phyloP scores from a whole-genome alignment of 2,329 filamentous ascomycete species.

The Claviceps sorghi region DNA sequence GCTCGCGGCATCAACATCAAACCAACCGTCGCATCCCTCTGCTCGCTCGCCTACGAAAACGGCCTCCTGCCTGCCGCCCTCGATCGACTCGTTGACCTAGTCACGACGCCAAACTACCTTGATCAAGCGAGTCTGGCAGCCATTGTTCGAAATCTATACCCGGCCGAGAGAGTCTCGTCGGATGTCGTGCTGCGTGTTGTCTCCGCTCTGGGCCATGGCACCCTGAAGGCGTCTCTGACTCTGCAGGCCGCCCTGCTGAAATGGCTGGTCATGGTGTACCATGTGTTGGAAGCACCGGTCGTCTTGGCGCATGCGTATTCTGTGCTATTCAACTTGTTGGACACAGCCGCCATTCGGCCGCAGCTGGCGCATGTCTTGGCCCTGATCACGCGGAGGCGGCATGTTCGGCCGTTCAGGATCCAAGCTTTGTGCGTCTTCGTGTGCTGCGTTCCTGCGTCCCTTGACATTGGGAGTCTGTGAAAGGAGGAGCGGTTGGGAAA shows the following conservation, averaged over 20 bases:
- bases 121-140: conserved; percentile 60
- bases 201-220: conserved; percentile 62
- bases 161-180: conserved; percentile 46
- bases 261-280: conserved; percentile 67
- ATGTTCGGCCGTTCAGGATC: conserved; percentile 73
- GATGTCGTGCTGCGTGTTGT: conserved; percentile 51
- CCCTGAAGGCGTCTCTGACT: conserved; percentile 55
- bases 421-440: conserved; percentile 47
- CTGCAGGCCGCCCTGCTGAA: conserved; percentile 58
- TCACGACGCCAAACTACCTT: conserved; percentile 52
- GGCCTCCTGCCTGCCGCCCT: conserved; percentile 51
- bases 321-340: conserved; percentile 66
- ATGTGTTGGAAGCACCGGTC: conserved; percentile 48
- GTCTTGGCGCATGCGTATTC: conserved; percentile 57
- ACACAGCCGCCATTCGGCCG: conserved; percentile 59
- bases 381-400: conserved; percentile 62
- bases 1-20: conserved; percentile 49
- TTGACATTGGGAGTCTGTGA: neutral
- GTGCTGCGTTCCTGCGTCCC: neutral
- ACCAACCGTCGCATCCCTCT: conserved; percentile 47
- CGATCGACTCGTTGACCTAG: conserved; percentile 47
- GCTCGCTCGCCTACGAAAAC: conserved; percentile 48
- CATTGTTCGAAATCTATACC: conserved; percentile 63
- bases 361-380: conserved; percentile 65
- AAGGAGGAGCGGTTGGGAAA: too few species aligned